phyloP scores from a whole-genome alignment of 371 early-diverging fungal genomes.

The Mucor velutinosus region DNA sequence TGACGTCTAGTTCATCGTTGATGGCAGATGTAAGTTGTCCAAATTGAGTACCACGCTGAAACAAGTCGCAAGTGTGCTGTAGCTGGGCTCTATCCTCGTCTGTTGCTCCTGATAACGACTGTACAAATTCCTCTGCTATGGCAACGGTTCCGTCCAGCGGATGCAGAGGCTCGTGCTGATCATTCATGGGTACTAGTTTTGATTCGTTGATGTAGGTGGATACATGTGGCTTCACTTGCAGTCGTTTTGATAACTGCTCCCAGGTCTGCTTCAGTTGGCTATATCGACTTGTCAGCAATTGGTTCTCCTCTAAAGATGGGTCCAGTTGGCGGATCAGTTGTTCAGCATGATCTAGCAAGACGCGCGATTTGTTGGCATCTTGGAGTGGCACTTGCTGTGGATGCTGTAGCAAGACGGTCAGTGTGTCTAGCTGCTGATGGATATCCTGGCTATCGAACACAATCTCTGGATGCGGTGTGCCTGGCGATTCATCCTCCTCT shows the following conservation, averaged over 20 bases:
- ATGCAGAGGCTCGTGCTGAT: slow-evolving; percentile 19
- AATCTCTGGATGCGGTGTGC: slow-evolving; percentile 19
- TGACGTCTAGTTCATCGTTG: slow-evolving; percentile 42
- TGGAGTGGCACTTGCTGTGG: not conserved
- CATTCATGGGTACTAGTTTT: slow-evolving; percentile 3
- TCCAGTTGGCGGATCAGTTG: slow-evolving; percentile 1
- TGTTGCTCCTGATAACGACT: slow-evolving; percentile 3
- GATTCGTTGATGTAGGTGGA: slow-evolving; percentile 9
- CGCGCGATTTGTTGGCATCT: not conserved
- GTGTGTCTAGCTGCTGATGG: slow-evolving; percentile 11
- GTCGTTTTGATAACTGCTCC: slow-evolving; percentile 9
- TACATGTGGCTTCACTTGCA: not conserved
- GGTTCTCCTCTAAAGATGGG: slow-evolving; percentile 9
- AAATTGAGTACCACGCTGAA: slow-evolving; percentile 31
- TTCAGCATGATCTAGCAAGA: not conserved
- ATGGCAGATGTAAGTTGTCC: slow-evolving; percentile 42
- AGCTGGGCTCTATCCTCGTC: not conserved
- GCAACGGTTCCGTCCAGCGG: slow-evolving; percentile 42
- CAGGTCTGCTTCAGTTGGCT: slow-evolving; percentile 16
- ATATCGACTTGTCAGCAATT: slow-evolving; percentile 5
- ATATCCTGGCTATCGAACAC: slow-evolving; percentile 10
- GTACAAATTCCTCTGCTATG: slow-evolving; percentile 14
- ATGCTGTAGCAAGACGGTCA: not conserved
- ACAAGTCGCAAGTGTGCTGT: slow-evolving; percentile 2
- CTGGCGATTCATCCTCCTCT: not conserved